Conservation (phyloP, 495 filamentous ascomycete species). For the Penicillium coffeae region DNA sequence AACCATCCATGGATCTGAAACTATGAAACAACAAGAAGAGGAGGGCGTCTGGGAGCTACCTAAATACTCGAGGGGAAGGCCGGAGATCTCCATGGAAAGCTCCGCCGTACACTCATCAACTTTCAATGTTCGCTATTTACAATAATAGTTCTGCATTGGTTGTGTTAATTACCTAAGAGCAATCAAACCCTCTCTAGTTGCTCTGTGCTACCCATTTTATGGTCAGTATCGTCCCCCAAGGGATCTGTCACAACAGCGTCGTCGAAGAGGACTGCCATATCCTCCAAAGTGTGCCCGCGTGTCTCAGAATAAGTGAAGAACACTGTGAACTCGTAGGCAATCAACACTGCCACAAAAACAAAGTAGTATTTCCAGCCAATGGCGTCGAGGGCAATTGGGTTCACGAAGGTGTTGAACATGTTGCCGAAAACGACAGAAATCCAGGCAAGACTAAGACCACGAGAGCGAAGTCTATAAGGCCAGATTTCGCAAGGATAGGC, state of each 20-base stretch:
- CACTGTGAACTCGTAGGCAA: not conserved
- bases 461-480: not conserved
- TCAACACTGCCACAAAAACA: not conserved
- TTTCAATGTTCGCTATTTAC: too few relatives aligned
- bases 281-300: not conserved
- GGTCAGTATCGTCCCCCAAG: too few relatives aligned
- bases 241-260: too few relatives aligned
- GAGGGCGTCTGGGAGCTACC: conserved; percentile 1
- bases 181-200: too few relatives aligned
- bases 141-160: too few relatives aligned
- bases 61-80: not conserved
- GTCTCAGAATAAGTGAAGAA: not conserved
- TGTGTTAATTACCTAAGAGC: too few relatives aligned
- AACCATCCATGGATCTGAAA: too few relatives aligned
- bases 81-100: too few relatives aligned
- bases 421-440: not conserved
- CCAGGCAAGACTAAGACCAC: too few relatives aligned
- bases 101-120: too few relatives aligned
- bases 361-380: conserved; percentile 1
- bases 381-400: not conserved
- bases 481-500: not conserved
- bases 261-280: conserved; percentile 1
- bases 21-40: too few relatives aligned
- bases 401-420: not conserved
- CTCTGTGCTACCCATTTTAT: too few relatives aligned